phyloP scores from a whole-genome alignment of 2,329 filamentous ascomycete species.

The Trichoderma koningii region DNA sequence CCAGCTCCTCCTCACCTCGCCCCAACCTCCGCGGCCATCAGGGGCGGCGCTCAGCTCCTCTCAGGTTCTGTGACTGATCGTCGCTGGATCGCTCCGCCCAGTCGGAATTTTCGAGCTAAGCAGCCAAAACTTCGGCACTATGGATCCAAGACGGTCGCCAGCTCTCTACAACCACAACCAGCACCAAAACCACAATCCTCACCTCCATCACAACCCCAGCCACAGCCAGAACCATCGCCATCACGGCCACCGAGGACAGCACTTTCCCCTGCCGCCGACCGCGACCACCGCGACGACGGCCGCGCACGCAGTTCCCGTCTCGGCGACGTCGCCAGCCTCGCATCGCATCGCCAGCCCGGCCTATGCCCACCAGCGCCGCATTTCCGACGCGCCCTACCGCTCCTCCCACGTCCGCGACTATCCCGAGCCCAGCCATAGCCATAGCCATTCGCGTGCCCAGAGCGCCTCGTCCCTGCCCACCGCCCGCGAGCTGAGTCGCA shows the following conservation, averaged over 20 bases:
- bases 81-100: conserved; percentile 25
- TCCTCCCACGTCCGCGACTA: conserved; percentile 35
- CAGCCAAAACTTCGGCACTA: conserved; percentile 29
- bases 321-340: conserved; percentile 24
- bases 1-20: no score
- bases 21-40: background rate
- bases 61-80: conserved; percentile 2
- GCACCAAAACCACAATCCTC: conserved; percentile 1
- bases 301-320: conserved; percentile 30
- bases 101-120: conserved; percentile 27
- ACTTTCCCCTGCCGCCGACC: conserved; percentile 19
- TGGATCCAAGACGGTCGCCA: conserved; percentile 29
- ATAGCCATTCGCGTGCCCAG: conserved; percentile 47
- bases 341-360: conserved; percentile 31
- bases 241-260: background rate
- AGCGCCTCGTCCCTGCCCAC: conserved; percentile 49
- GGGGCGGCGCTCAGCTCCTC: conserved; percentile 7
- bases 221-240: no score
- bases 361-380: conserved; percentile 43
- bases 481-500: conserved; percentile 42
- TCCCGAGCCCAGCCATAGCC: conserved; percentile 43
- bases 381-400: conserved; percentile 48
- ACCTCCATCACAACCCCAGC: no score
- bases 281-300: conserved; percentile 29
- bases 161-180: conserved; percentile 27